Percentiles rank a stretch among this genome's conserved stretches.
Conservation (phyloP, 139 green algal species). For the Ettlia oleoabundans region DNA sequence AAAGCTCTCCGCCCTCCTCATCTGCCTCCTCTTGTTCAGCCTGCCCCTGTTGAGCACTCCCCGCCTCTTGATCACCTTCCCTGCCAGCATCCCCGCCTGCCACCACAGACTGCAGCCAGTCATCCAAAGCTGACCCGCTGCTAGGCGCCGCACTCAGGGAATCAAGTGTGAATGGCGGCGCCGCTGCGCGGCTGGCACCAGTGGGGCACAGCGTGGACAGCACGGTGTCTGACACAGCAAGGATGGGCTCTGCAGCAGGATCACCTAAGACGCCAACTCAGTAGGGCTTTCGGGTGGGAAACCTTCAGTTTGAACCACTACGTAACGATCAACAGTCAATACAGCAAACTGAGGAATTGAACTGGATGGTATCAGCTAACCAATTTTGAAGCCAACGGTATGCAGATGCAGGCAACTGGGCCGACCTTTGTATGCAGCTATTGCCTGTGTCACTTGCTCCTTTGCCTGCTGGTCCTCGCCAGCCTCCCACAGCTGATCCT, state of each 20-base stretch:
- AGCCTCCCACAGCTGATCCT: slow-evolving; percentile 14
- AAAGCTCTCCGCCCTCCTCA: slow-evolving; percentile 5
- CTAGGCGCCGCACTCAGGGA: not conserved
- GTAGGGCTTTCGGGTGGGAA: too few species aligned
- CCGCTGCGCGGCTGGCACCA: not conserved
- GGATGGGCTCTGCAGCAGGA: slow-evolving; percentile 25
- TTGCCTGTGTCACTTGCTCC: not conserved
- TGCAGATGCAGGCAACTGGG: too few species aligned
- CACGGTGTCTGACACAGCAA: slow-evolving; percentile 7
- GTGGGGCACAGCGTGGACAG: slow-evolving; percentile 28
- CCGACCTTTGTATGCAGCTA: slow-evolving; percentile 17
- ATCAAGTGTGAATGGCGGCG: not conserved
- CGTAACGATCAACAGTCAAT: too few species aligned
- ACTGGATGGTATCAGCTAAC: too few species aligned
- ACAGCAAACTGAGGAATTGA: too few species aligned
- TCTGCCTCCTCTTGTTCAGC: not conserved
- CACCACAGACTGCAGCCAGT: slow-evolving; percentile 33
- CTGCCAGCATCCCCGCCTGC: slow-evolving; percentile 11
- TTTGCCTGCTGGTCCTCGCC: not conserved
- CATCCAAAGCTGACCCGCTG: slow-evolving; percentile 32
- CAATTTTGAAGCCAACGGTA: too few species aligned
- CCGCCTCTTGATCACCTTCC: not conserved
- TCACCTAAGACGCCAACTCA: too few species aligned
- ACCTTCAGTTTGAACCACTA: too few species aligned
- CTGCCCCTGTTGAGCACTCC: not conserved